Evolutionary conservation across 2,329 filamentous ascomycete species (phyloP).

Genomic region (Chaetomium olivaceum): DNA sequence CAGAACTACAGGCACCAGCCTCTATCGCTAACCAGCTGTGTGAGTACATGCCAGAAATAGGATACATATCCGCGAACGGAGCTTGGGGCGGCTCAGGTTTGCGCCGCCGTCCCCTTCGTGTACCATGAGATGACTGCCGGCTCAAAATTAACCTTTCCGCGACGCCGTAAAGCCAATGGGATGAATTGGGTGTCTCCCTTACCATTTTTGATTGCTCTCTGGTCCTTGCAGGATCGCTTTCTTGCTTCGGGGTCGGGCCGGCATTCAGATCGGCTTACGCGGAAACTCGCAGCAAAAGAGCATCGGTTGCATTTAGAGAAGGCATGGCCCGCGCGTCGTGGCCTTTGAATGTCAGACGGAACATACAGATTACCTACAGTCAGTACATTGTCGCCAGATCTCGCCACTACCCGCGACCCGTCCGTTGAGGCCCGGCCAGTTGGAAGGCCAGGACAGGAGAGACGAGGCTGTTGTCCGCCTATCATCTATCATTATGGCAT

Average conservation of each 20-base stretch:
- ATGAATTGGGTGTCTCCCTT: background rate
- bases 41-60: no score
- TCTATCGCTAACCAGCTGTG: no score
- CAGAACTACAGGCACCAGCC: no score
- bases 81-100: background rate
- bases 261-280: background rate
- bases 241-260: background rate
- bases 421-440: background rate
- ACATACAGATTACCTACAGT: background rate
- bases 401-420: background rate
- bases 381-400: background rate
- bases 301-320: background rate
- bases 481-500: background rate
- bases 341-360: background rate
- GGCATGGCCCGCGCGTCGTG: background rate
- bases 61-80: background rate
- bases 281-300: background rate
- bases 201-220: background rate
- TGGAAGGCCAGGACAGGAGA: background rate
- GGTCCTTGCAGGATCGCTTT: background rate
- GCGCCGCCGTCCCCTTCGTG: background rate
- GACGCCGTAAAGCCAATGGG: constrained; percentile 1
- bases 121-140: background rate
- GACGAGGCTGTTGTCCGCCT: background rate
- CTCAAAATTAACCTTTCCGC: background rate